A percentile compares a stretch with the other conserved stretches of the same genome.
phyloP scores from a whole-genome alignment of 306 rosid species.

The Amphicarpaea edgeworthii region DNA sequence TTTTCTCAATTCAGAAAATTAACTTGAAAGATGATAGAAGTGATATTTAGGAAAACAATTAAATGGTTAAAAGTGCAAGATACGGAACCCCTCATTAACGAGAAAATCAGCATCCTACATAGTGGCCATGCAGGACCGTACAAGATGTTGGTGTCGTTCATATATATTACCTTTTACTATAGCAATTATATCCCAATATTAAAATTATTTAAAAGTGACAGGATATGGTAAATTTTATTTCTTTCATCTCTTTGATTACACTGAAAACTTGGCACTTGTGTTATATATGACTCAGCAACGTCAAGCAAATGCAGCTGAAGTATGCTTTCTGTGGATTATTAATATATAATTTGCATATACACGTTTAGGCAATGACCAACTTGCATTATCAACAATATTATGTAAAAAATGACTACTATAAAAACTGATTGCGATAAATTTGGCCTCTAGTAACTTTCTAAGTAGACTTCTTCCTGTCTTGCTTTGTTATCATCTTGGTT shows the following conservation, averaged over 20 bases:
- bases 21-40: slow-evolving; percentile 22
- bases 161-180: not conserved
- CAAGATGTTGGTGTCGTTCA: not conserved
- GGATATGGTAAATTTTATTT: not conserved
- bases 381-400: not conserved
- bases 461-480: too few relatives aligned
- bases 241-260: not conserved
- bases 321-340: not conserved
- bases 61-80: slow-evolving; percentile 35
- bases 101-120: slow-evolving; percentile 33
- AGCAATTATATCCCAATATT: not conserved
- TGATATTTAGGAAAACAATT: slow-evolving; percentile 16
- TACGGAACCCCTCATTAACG: not conserved
- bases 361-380: not conserved
- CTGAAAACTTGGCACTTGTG: not conserved
- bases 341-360: too few relatives aligned
- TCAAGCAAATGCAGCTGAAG: slow-evolving; percentile 8
- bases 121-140: slow-evolving; percentile 5
- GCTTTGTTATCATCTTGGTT: too few relatives aligned
- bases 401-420: too few relatives aligned
- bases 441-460: too few relatives aligned
- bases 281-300: not conserved
- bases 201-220: not conserved
- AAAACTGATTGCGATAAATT: too few relatives aligned
- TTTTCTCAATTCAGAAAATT: slow-evolving; percentile 38